Base-by-base conservation (phyloP, 257 asterid genomes). In the Nicotiana attenuata region DNA sequence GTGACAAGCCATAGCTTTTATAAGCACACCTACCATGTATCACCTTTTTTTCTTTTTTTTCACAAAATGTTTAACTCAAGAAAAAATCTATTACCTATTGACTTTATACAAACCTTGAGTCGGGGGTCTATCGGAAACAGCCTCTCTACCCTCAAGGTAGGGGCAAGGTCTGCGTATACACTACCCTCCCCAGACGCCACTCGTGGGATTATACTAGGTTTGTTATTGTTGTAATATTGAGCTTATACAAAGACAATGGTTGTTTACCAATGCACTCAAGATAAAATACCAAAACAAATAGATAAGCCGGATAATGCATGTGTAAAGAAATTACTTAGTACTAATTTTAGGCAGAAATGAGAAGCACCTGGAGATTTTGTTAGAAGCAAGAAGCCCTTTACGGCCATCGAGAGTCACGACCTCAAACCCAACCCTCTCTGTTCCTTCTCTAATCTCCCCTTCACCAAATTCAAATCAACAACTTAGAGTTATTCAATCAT, bases 391-490 rank as follows among this genome's bases (percentile, higher is more conserved):
- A 85, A 86, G 92, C 86, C 86, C 95, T 45, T 73, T 86, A 69
- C 93, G 94, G 41, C 94, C 93, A 87, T 92, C 97, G 13, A 92
- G 83, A 14, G 96, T 93, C 65, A 93, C 94, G 81, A 94, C 97
- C 86, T 94, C 97, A 84, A 92, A 94, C 24, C 98, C 97, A 65
- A 89, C 90, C 87, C 97, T 90, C 78, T 90, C 90, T 22, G 86
- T 81, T 82, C 93, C 97, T 85, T 93, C 94, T 88, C 97, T 90
- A 59, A 93, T 76, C 87, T 93, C 98, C 86, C 96, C 97, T 94
- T 65, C 77, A 63, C 60, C 75, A 75, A 78, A 45, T 17, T 73
- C 45, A 41, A 41, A 7, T 41, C 47, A 41, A 41, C 47, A 41
- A 41, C 47, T 41, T 8, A 41, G 47, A 41, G 47, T 41, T 41